Evolutionary conservation across 345 rosid species (phyloP).

Genomic region (Eucalyptus curtisii): DNA sequence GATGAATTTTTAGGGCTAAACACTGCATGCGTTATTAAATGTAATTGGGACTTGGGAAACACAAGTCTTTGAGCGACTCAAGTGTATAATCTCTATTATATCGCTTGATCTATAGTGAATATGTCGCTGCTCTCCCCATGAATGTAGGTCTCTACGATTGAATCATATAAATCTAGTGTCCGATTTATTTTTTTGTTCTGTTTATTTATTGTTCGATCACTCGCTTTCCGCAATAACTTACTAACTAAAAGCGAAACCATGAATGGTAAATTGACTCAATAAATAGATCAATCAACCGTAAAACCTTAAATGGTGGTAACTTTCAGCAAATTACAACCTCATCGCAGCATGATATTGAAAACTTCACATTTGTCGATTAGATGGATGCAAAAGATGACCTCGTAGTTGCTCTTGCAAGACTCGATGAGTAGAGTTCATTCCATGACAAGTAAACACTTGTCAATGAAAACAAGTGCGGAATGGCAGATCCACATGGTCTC

Average conservation of each 20-base stretch:
- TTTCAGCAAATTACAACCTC: neutral
- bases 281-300: neutral
- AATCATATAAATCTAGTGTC: too few relatives aligned
- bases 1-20: accelerated
- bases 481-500: neutral
- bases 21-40: accelerated
- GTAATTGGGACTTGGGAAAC: accelerated
- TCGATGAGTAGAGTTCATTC: neutral
- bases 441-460: neutral
- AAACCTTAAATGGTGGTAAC: neutral
- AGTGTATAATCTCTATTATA: accelerated
- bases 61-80: accelerated
- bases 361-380: neutral
- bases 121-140: accelerated
- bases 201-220: too few relatives aligned
- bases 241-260: neutral
- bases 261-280: neutral
- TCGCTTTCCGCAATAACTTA: too few relatives aligned
- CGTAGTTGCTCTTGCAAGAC: neutral
- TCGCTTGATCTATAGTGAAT: too few relatives aligned
- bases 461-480: neutral
- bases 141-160: too few relatives aligned
- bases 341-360: neutral
- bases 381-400: neutral
- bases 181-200: accelerated